Evolutionary conservation across 1,284 basidiomycete species (phyloP), one percentile per base, ranked within the genome.

Genomic region (Porogramme epimiltina): DNA sequence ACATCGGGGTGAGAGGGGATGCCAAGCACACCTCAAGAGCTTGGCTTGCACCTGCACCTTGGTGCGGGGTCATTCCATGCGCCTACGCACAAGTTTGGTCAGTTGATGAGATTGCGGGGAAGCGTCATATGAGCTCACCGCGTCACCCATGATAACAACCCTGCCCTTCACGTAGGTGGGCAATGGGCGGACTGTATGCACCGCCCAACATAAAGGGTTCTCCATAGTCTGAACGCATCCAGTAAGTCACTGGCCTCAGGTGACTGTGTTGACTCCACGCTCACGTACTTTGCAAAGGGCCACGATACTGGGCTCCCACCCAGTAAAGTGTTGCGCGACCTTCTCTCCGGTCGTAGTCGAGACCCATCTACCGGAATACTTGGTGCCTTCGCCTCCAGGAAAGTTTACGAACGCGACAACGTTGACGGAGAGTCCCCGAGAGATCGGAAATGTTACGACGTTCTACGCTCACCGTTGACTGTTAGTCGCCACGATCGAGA

Each of bases 281-380:
- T 60, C 18, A 23, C 70, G 56, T 47, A 78, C 80, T 54, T 75
- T 66, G n/a, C 80, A 58, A 6, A 82, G 62, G 1, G 66, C 66
- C 48, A 71, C 70, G 4, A 77, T 75, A 41, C 78, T 74, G 1
- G 75, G 70, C 52, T 81, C 79, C 77, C 78, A 82, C 20, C 63
- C 60, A n/a, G 58, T 59, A 56, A 74, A 80, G 23, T 70, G 52
- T 13, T 54, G 59, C 5, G 64, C 28, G 24, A 79, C 63, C 47
- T 78, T 76, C 24, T 70, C 60, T 41, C 60, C 66, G 19, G 72
- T 65, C 9, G 68, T 65, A 5, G 65, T 60, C 15, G 63, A 63
- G 1, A 77, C 70, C 80, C 77, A 81, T 16, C 71, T 63, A 3
- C 75, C 76, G 8, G 69, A 62, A 53, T 73, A 79, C 38, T 62